Conservation (phyloP, 352 stramenopile species). For the Globisporangium barbulae region DNA sequence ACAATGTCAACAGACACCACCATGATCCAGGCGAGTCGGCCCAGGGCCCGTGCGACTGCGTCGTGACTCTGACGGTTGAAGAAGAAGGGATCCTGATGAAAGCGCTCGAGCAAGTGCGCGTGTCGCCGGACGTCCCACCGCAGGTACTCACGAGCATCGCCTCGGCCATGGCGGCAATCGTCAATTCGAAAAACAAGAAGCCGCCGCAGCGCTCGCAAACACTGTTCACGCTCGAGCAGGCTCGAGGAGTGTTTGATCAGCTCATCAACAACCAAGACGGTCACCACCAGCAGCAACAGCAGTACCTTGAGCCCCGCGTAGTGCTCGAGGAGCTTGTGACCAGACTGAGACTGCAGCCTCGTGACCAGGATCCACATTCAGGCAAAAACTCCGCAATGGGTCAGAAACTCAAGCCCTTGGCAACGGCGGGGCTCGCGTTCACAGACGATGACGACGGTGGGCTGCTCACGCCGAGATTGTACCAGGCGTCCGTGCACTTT, state of each 20-base stretch:
- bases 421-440: conserved; percentile 5
- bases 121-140: conserved; percentile 37
- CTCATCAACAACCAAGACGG: conserved; percentile 14
- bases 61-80: conserved; percentile 45
- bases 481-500: conserved; percentile 2
- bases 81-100: conserved; percentile 50
- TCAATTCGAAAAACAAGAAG: conserved; percentile 34
- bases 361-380: not conserved
- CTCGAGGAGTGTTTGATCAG: conserved; percentile 28
- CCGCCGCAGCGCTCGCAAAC: conserved; percentile 35
- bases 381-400: not conserved
- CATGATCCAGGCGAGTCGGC: conserved; percentile 20
- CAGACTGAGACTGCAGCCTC: conserved; percentile 1
- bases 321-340: conserved; percentile 1
- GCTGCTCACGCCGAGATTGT: not conserved
- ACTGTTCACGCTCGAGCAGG: conserved; percentile 43
- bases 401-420: conserved; percentile 5
- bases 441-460: not conserved
- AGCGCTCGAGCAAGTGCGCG: conserved; percentile 48
- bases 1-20: not conserved
- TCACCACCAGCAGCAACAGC: not conserved
- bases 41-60: conserved; percentile 37
- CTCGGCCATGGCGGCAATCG: conserved; percentile 54
- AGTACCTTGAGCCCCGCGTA: not conserved
- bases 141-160: conserved; percentile 51